A percentile compares a stretch with the other conserved stretches of the same genome.
These are phyloP conservation scores for Phoma sp. DNA, from an alignment of 2,329 filamentous ascomycete species.

Conservation along the genomic window DNA sequence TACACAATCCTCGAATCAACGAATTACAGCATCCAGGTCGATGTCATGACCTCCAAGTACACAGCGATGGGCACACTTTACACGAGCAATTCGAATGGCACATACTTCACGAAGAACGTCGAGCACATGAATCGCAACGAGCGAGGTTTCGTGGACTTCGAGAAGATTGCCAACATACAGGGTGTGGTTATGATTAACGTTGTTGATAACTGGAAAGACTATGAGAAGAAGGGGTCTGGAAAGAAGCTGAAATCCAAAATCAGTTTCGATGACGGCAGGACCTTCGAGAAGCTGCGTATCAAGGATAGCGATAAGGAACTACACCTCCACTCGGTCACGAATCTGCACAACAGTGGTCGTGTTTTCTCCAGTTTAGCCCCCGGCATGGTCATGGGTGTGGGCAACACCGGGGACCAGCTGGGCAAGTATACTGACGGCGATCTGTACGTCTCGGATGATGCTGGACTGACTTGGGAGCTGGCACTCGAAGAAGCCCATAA, in stretches of 20 bases:
- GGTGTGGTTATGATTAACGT: conserved; percentile 90
- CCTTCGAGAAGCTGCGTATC: conserved; percentile 74
- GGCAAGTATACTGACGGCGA: conserved; percentile 74
- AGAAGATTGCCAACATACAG: conserved; percentile 89
- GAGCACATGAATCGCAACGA: conserved; percentile 88
- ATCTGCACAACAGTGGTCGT: conserved; percentile 79
- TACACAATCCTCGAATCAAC: conserved; percentile 96
- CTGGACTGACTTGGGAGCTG: conserved; percentile 81
- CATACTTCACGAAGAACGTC: conserved; percentile 90
- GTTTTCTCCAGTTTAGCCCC: conserved; percentile 94
- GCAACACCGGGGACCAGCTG: conserved; percentile 82
- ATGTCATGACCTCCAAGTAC: conserved; percentile 76
- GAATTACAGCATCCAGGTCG: conserved; percentile 96
- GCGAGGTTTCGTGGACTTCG: conserved; percentile 85
- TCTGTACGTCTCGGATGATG: conserved; percentile 89
- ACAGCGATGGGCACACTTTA: conserved; percentile 85
- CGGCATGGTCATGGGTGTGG: conserved; percentile 90
- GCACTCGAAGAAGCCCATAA: conserved; percentile 83
- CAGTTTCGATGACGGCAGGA: conserved; percentile 93
- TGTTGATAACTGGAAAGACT: conserved; percentile 83
- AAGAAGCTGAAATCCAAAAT: conserved; percentile 82
- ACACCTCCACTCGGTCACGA: conserved; percentile 91
- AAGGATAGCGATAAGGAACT: conserved; percentile 70
- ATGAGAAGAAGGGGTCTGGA: conserved; percentile 58
- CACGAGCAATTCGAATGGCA: conserved; percentile 96